Evolutionary conservation across 306 rosid genomes (phyloP), one percentile per base, ranked within the genome.

Genomic region (Cicer judaicum): DNA sequence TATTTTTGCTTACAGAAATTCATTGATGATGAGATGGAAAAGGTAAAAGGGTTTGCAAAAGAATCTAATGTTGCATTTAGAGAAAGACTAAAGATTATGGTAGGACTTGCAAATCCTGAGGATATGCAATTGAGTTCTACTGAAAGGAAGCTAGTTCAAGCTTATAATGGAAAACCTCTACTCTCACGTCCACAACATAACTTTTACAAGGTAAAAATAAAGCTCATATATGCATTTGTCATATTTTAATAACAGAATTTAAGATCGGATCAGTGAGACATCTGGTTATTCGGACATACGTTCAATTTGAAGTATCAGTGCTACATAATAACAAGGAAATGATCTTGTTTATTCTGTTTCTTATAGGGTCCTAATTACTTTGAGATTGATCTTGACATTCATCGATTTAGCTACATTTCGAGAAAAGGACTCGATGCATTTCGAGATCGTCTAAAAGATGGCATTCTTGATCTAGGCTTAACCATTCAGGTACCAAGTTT

Each of bases 321-420:
- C 34, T 2, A 24, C 34, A 24, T 24, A 24, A 4, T 24, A 15
- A 15, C 8, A 43, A 15, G 61, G 57, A 56, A 34, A 74, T 70
- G 38, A 39, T 54, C 2, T 62, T 53, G 66, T 70, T 57, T 65
- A 10, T 75, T 50, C 48, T 43, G 21, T 63, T 54, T 43, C 40
- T 61, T 8, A 68, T 84, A 95, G 99, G 99, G 96, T 73, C 82
- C 92, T 64, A 85, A 90, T 68, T 95, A 90, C 88, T 86, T 95
- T 67, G 99, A 95, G 96, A 90, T 95, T 10, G 99, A 95, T 86
- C 86, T 95, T 8, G 99, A 95, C 85, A 90, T 95, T 77, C 99
- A 92, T 82, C 89, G 98, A 3, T 95, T 95, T 85, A 86, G 99
- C 88, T 95, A 92, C 84, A 90, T 95, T 63, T 89, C 97, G 21